These are phyloP conservation scores for Trichophaea hybrida DNA, from an alignment of 2,329 filamentous ascomycete species.

Conservation along the genomic window DNA sequence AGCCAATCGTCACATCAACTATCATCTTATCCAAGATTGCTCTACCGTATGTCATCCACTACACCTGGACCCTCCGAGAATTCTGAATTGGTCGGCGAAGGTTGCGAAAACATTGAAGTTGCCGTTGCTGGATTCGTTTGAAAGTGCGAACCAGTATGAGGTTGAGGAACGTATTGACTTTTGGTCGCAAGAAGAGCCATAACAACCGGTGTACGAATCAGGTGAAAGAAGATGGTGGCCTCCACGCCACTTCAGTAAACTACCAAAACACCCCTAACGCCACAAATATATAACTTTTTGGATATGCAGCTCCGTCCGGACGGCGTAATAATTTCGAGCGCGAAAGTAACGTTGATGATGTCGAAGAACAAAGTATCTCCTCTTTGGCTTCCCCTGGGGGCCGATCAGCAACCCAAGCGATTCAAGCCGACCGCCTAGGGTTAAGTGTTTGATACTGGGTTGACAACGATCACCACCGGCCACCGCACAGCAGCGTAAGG, in stretches of 20 bases:
- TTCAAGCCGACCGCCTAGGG: background rate
- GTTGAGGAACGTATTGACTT: conserved; percentile 25
- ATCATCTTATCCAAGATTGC: background rate
- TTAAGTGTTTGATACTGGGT: background rate
- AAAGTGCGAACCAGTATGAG: conserved; percentile 23
- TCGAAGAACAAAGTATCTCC: background rate
- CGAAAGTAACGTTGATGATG: background rate
- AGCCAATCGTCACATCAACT: background rate
- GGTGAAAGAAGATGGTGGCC: background rate
- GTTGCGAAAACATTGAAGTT: conserved; percentile 20
- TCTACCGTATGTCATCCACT: conserved; percentile 27
- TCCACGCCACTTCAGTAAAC: background rate
- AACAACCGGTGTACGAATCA: background rate
- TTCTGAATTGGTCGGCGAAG: conserved; percentile 27
- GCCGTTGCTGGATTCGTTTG: conserved; percentile 23
- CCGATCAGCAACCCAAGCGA: background rate
- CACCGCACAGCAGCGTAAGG: too few species aligned
- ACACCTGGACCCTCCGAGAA: conserved; percentile 25
- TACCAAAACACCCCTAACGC: background rate
- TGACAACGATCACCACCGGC: background rate
- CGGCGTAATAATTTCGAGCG: background rate
- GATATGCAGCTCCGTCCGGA: background rate
- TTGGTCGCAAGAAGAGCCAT: conserved; percentile 27
- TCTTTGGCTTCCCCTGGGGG: background rate
- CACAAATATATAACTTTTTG: background rate